These are phyloP conservation scores for Chlorella sp. DNA, from an alignment of 139 green algal species.

Conservation along the genomic window DNA sequence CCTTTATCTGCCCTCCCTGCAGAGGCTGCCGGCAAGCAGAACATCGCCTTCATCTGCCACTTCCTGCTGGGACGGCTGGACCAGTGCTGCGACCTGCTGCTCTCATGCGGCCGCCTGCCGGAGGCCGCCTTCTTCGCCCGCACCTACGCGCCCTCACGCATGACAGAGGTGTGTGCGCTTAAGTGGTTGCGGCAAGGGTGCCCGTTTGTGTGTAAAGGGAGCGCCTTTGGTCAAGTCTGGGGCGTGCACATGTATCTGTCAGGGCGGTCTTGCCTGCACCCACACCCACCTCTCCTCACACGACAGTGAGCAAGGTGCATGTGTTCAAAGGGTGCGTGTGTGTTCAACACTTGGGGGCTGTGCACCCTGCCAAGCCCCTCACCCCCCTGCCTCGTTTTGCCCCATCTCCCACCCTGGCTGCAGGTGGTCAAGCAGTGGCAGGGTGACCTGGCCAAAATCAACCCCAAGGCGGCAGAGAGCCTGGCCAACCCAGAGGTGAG, in stretches of 20 bases:
- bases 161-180: constrained; percentile 65
- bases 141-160: constrained; percentile 86
- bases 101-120: constrained; percentile 76
- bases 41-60: constrained; percentile 69
- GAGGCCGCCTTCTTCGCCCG: constrained; percentile 97
- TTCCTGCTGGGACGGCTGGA: constrained; percentile 88
- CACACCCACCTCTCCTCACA: too few species aligned
- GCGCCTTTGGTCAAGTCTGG: background rate
- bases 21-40: constrained; percentile 50
- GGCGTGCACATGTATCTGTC: too few species aligned
- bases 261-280: too few species aligned
- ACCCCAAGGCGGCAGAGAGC: constrained; percentile 95
- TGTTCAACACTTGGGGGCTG: background rate
- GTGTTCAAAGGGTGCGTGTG: too few species aligned
- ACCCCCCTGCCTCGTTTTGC: background rate
- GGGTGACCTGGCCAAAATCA: constrained; percentile 91
- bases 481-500: constrained; percentile 88
- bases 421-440: constrained; percentile 87
- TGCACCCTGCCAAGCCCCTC: too few species aligned
- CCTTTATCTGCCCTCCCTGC: background rate
- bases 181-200: background rate
- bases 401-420: background rate
- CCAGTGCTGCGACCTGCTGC: constrained; percentile 86
- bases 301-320: background rate
- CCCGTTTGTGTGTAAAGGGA: background rate